Percentiles rank a stretch among this genome's conserved stretches.
These are phyloP conservation scores for Cytospora piceae DNA, from an alignment of 2,329 filamentous ascomycete species.

Conservation along the genomic window DNA sequence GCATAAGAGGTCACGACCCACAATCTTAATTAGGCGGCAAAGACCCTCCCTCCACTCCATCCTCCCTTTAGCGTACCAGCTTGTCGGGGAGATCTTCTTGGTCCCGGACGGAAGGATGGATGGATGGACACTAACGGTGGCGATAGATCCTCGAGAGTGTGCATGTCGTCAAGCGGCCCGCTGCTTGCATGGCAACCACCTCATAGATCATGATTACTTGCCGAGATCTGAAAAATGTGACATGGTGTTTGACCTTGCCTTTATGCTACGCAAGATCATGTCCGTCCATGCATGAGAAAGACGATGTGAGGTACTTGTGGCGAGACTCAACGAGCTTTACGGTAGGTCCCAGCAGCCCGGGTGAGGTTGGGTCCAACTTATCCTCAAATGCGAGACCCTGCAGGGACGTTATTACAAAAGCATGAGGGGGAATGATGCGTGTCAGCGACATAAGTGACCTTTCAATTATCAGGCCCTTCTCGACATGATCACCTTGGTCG, in stretches of 20 bases:
- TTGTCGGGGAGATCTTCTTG: too few relatives aligned
- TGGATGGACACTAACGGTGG: too few relatives aligned
- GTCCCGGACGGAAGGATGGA: too few relatives aligned
- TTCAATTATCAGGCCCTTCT: too few relatives aligned
- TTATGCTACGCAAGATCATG: not conserved
- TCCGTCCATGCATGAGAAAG: not conserved
- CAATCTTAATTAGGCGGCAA: not conserved
- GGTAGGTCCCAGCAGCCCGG: not conserved
- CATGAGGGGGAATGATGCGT: not conserved
- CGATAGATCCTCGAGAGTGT: too few relatives aligned
- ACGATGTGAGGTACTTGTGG: not conserved
- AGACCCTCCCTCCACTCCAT: too few relatives aligned
- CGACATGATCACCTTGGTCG: not conserved
- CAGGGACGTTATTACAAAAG: too few relatives aligned
- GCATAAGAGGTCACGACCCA: not conserved
- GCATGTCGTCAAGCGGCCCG: too few relatives aligned
- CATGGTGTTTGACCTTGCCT: not conserved
- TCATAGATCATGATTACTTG: not conserved
- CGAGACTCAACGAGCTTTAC: not conserved
- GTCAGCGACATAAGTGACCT: not conserved
- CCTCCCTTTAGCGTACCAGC: too few relatives aligned
- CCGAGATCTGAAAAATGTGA: not conserved
- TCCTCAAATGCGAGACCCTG: not conserved
- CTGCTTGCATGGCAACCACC: too few relatives aligned
- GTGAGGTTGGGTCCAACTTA: not conserved